These are phyloP conservation scores for Lyophyllum decastes DNA, from an alignment of 768 basidiomycete species.

Conservation along the genomic window DNA sequence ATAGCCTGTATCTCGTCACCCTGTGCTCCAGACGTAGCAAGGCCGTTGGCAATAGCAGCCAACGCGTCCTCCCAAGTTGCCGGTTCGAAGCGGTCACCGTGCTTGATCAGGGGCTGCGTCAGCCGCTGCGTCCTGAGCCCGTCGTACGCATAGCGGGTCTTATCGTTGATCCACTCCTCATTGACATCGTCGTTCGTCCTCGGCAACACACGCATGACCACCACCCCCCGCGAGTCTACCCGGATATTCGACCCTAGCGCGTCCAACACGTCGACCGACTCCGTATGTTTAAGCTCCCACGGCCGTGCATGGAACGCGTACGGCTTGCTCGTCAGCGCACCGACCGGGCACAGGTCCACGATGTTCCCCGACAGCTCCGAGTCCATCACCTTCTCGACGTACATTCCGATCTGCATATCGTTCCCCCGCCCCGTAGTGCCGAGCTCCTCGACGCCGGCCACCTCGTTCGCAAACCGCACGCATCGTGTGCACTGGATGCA, in stretches of 20 bases:
- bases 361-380: conserved; percentile 98
- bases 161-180: conserved; percentile 99
- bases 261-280: conserved; percentile 93
- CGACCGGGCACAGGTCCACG: conserved; percentile 96
- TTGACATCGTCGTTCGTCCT: conserved; percentile 97
- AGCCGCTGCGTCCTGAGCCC: conserved; percentile 94
- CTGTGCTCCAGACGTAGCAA: conserved; percentile 76
- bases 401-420: conserved; percentile 98
- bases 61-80: conserved; percentile 93
- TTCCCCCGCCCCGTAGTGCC: conserved; percentile 98
- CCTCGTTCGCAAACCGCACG: conserved; percentile 98
- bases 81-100: conserved; percentile 90
- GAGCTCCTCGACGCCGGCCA: conserved; percentile 96
- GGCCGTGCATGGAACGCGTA: conserved; percentile 97
- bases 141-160: conserved; percentile 96
- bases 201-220: conserved; percentile 97
- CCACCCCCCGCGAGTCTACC: conserved; percentile 91
- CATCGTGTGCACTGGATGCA: conserved; percentile 99
- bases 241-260: conserved; percentile 97
- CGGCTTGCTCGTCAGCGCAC: conserved; percentile 96
- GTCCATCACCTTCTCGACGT: conserved; percentile 96
- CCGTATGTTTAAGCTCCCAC: conserved; percentile 99
- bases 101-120: conserved; percentile 87
- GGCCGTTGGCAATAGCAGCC: conserved; percentile 73
- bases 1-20: conserved; percentile 95